Base-by-base conservation (phyloP, 73 alveolate species). In the Paramecium pentaurelia region DNA sequence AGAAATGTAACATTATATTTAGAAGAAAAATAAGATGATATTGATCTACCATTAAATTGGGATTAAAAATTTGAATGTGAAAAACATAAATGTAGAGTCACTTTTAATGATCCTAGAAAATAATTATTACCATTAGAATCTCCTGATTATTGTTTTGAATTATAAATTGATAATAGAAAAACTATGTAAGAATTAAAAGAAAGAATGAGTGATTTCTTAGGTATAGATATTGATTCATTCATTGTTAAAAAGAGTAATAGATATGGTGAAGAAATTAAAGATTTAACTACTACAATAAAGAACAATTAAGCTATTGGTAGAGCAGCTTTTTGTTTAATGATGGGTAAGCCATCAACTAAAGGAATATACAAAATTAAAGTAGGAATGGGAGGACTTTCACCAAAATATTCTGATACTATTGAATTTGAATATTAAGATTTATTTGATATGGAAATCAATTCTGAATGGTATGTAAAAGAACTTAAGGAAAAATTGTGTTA, bases 21-120 rank as follows among this genome's bases (percentile, higher is more conserved):
- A 2, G 94, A 89, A 45, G 88, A 89, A 89, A 25, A 45, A 6
- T 25, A 68, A 40, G 80, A 16, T 4, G 18, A 60, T 9, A 12
- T 6, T 18, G 70, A 68, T 37, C n/a, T 28, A 1, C 51, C 54
- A 25, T 89, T 89, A 34, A 47, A 73, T 37, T 89, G 94, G 94
- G 91, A 89, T 71, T 8, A 6, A 8, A 71, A 89, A 45, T 71
- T 89, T 70, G 94, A 89, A 64, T 42, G 58, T 32, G 94, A 89
- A 45, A 71, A 77, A 34, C 59, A 89, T 71, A 42, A 64, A 64
- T 89, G 94, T 51, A 71, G 49, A 9, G 58, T 89, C 18, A 27
- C 71, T 3, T 89, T 71, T 12, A 89, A 89, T 30, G 84, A 89
- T n/a, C 92, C 90, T 20, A 42, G 77, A 16, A 73, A 89, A 25